These are phyloP conservation scores for Syzygium oleosum DNA, from an alignment of 345 rosid genomes.

Conservation along the genomic window DNA sequence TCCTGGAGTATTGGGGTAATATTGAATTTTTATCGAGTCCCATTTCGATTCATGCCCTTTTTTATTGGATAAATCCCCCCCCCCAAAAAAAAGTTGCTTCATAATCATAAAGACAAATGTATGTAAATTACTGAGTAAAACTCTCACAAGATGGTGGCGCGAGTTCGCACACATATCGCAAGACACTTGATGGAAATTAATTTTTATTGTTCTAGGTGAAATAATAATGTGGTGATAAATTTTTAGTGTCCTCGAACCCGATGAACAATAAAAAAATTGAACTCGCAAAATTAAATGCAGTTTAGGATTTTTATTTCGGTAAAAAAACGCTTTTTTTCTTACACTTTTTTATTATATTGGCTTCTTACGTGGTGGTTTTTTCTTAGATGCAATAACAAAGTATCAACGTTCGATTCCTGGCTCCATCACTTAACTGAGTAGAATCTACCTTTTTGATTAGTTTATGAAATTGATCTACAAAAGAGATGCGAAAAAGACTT, in stretches of 20 bases:
- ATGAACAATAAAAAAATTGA: neutral
- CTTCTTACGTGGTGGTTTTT: neutral
- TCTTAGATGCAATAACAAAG: neutral
- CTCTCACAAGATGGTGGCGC: too few species aligned
- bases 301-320: neutral
- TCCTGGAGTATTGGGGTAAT: too few species aligned
- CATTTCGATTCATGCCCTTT: rapidly evolving
- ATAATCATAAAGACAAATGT: too few species aligned
- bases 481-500: neutral
- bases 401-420: neutral
- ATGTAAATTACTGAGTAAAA: too few species aligned
- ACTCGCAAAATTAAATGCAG: neutral
- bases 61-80: too few species aligned
- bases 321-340: neutral
- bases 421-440: neutral
- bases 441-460: neutral
- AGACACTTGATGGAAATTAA: neutral
- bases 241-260: neutral
- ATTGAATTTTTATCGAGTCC: too few species aligned
- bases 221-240: neutral
- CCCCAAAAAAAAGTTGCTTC: too few species aligned
- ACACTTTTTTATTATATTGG: neutral
- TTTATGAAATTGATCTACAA: neutral
- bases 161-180: too few species aligned
- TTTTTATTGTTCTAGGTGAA: neutral